A percentile compares a stretch with the other conserved stretches of the same genome.
These are phyloP conservation scores for Elsinoe arachidis DNA, from an alignment of 2,329 filamentous ascomycete genomes.

Conservation along the genomic window DNA sequence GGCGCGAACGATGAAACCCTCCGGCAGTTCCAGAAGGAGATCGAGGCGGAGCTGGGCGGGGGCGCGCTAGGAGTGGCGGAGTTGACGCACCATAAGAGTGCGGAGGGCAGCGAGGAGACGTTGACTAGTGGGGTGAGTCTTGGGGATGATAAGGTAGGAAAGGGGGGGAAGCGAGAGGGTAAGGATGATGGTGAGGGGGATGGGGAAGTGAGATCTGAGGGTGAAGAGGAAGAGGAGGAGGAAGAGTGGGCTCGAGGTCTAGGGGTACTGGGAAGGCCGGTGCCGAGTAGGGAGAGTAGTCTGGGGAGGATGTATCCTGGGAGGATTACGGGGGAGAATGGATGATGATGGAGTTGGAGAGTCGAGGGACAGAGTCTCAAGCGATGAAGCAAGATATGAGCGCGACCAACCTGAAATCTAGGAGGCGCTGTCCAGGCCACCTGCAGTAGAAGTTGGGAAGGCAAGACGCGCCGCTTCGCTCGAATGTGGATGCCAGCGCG, in stretches of 20 bases:
- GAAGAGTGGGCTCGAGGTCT: conserved; percentile 4
- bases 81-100: not conserved
- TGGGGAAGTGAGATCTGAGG: too few relatives aligned
- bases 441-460: too few relatives aligned
- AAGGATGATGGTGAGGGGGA: not conserved
- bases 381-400: too few relatives aligned
- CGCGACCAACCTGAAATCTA: too few relatives aligned
- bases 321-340: conserved; percentile 7
- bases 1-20: conserved; percentile 12
- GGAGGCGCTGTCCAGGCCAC: too few relatives aligned
- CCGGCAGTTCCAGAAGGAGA: conserved; percentile 9
- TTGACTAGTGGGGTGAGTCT: not conserved
- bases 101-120: conserved; percentile 4
- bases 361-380: too few relatives aligned
- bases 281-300: conserved; percentile 12
- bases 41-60: conserved; percentile 7
- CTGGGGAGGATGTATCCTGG: conserved; percentile 10
- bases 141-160: not conserved
- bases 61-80: not conserved
- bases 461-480: too few relatives aligned
- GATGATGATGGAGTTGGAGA: not conserved
- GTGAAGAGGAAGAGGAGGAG: conserved; percentile 1
- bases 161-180: not conserved
- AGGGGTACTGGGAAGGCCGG: conserved; percentile 7
- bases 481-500: not conserved